Base-by-base conservation (phyloP, 1,284 basidiomycete species). In the Apiotrichum porosum region DNA sequence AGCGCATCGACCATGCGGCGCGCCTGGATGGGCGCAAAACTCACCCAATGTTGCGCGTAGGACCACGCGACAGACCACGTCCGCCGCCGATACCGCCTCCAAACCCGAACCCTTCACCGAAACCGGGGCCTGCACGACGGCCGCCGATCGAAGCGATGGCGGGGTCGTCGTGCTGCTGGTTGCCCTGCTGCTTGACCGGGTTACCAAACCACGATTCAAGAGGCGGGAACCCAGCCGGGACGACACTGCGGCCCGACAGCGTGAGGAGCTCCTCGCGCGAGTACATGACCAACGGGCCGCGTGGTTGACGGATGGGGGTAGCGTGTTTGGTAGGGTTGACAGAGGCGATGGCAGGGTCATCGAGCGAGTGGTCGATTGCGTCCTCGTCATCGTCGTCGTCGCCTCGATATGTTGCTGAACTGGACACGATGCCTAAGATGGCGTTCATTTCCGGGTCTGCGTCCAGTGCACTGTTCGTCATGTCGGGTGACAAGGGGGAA, bases 101-200 rank as follows among this genome's bases (percentile, higher is more conserved):
- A 44, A 62, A 71, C 2, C 69, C 69, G 42, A 71, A 71, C 1
- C 69, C 69, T 42, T 71, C 67, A 2, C 66, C 68, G 34, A 65
- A 71, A 9, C 69, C 63, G 15, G 26, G 8, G 26, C 26, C 36
- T 57, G 52, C 18, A n/a, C 53, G 38, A 55, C 58, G 18, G 6
- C 45, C 37, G 26, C 61, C 57, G 17, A 69, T 66, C 4, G 61
- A 61, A 12, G 66, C 65, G 9, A 69, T 69, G 10, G 69, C 69
- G 4, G 69, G 68, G 52, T 69, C 66, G 9, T 68, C 66, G 31
- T 32, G 49, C 42, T 12, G 22, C 18, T 21, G 21, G 24, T 23
- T 40, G 26, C n/a, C 19, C 5, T 34, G 49, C 22, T 15, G 37
- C n/a, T 28, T 18, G 26, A 6, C 12, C 26, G 26, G 26, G 13